These are phyloP conservation scores for Cyclostephanos invisitatus DNA, from an alignment of 108 stramenopile genomes.

Conservation along the genomic window DNA sequence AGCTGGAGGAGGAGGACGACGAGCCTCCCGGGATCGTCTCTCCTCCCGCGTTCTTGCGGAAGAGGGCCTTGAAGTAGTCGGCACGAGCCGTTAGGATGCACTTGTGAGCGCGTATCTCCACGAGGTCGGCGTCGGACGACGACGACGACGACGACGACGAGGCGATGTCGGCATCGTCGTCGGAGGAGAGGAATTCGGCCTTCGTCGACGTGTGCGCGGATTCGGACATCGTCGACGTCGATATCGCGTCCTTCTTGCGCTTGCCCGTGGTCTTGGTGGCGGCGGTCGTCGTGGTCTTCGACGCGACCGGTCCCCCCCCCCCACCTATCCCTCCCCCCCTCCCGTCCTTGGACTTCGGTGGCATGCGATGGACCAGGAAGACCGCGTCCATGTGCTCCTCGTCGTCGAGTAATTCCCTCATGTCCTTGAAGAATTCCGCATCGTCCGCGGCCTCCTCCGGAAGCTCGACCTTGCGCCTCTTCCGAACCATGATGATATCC, in stretches of 20 bases:
- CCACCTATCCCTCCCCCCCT: not conserved
- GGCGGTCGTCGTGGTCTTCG: not conserved
- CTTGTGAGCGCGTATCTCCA: conserved; percentile 93
- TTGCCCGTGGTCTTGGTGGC: conserved; percentile 8
- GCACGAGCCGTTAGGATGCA: conserved; percentile 93
- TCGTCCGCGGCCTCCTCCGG: conserved; percentile 88
- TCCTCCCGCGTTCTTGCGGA: conserved; percentile 76
- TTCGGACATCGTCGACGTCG: conserved; percentile 10
- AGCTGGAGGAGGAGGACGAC: conserved; percentile 38
- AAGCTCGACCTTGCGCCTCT: conserved; percentile 71
- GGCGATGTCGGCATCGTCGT: conserved; percentile 8
- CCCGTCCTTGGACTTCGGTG: not conserved
- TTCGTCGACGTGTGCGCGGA: conserved; percentile 6
- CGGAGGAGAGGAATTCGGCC: conserved; percentile 1
- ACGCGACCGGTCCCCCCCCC: too few species aligned
- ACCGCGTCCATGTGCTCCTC: conserved; percentile 88
- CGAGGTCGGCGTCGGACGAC: conserved; percentile 28
- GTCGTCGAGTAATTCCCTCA: conserved; percentile 84
- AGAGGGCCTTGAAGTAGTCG: conserved; percentile 97
- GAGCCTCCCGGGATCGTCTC: conserved; percentile 5
- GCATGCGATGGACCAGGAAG: conserved; percentile 66
- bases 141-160: not conserved
- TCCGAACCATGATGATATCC: conserved; percentile 92
- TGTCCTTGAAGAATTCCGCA: conserved; percentile 86
- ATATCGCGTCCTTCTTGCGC: conserved; percentile 35